Base-by-base conservation (phyloP, 768 basidiomycete genomes). In the Termitomyces sp. region DNA sequence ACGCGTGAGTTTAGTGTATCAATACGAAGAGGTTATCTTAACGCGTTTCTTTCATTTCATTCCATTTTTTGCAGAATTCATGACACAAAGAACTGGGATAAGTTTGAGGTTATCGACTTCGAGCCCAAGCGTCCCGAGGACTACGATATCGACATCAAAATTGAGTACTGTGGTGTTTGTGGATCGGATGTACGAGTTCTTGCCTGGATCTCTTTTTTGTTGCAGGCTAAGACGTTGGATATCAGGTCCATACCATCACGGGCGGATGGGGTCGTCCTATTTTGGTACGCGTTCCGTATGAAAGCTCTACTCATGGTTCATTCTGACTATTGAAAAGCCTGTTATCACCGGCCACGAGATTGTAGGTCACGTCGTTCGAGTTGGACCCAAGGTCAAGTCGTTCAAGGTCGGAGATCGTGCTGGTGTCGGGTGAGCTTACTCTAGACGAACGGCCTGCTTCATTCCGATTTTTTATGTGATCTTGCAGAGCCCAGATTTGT, bases 321-420 rank as follows among this genome's bases (percentile, higher is more conserved):
- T n/a, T n/a, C n/a, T n/a, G n/a, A n/a, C n/a, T n/a, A n/a, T n/a
- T n/a, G n/a, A n/a, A n/a, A n/a, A 73, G 70, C 75, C 74, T 42
- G 53, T 75, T 21, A 73, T 77, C 45, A 64, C 72, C 40, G 78
- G 80, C 19, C 82, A 85, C 62, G 83, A 84, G 67, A 82, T 86
- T 53, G 75, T 81, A 47, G 85, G 84, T 4, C 68, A 68, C 11
- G 82, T 79, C 37, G 75, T 74, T 23, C 70, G 74, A 11, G 81
- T 88, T 56, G 84, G 86, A 1, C 67, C 76, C 11, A 75, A 82
- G 44, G 83, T 85, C 44, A 74, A 64, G 5, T 76, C 76, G 51
- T 74, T 86, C 73, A 82, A 83, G 65, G 73, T 78, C 9, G 85
- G 84, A 27, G 81, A 85, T 63, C 67, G 78, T 9, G 85, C 77